A percentile compares a stretch with the other conserved stretches of the same genome.
These are phyloP conservation scores for Penicillium sp. DNA, from an alignment of 2,329 filamentous ascomycete species.

Conservation along the genomic window DNA sequence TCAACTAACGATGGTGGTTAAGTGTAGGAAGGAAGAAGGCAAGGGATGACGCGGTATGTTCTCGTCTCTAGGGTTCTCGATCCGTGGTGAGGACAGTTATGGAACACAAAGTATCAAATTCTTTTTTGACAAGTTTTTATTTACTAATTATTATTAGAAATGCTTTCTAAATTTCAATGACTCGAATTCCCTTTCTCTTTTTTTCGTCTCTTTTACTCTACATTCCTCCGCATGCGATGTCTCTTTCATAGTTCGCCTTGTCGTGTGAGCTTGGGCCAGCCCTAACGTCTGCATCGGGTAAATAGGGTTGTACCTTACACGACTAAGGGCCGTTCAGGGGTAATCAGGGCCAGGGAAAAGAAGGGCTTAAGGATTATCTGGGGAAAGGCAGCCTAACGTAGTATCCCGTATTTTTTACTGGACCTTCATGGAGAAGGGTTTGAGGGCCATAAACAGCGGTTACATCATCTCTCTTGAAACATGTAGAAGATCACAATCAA, in stretches of 20 bases:
- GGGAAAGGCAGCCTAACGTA: neutral
- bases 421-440: neutral
- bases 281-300: constrained; percentile 24
- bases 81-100: constrained; percentile 8
- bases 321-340: constrained; percentile 8
- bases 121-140: neutral
- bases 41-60: constrained; percentile 23
- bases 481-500: neutral
- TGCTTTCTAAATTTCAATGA: neutral
- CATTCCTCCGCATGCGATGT: constrained; percentile 4
- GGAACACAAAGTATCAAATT: constrained; percentile 7
- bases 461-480: constrained; percentile 8
- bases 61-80: constrained; percentile 2
- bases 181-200: neutral
- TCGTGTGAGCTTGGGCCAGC: constrained; percentile 21
- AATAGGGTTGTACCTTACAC: constrained; percentile 20
- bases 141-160: neutral
- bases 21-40: constrained; percentile 16
- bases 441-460: constrained; percentile 2
- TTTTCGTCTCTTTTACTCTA: neutral
- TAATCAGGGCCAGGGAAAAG: neutral
- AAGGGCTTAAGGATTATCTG: constrained; percentile 2
- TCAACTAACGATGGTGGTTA: constrained; percentile 6
- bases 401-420: neutral
- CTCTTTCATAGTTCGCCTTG: constrained; percentile 13